Base-by-base conservation (phyloP, 495 filamentous ascomycete genomes). In the Neurospora sp. region DNA sequence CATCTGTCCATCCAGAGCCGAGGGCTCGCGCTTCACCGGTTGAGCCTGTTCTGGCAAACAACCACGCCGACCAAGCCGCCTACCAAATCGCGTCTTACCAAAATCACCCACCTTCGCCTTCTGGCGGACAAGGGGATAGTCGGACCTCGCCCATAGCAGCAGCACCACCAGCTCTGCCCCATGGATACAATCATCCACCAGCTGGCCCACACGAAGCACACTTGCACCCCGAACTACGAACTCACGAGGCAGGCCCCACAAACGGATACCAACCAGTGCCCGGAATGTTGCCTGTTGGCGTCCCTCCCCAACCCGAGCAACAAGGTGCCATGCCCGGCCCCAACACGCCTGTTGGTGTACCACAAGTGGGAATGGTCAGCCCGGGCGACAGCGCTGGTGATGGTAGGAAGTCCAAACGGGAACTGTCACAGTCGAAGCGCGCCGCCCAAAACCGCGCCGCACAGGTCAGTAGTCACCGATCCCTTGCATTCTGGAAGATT, bases 391-490 rank as follows among this genome's bases (percentile, higher is more conserved):
- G 78, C 22, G 70, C 71, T 2, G 73, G 81, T 20, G 85, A 86
- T 69, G 83, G 83, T 31, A 79, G 83, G 69, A 85, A 85, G 73
- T 80, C 81, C 12, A 97, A 97, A 83, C 87, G 96, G 59, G 96
- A 98, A 82, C 83, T 99, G 69, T 97, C 94, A 31, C 94, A 93
- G 16, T 96, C 93, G 61, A 99, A 99, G 83, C 90, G 96, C 74
- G 96, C 96, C 22, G 96, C 96, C 48, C 96, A 99, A 81, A 99
- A 99, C 78, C 87, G 96, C 77, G 96, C 96, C 76, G 96, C 96
- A 68, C 96, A 99, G 91, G 96, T 98, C 61, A 80, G 83, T 82
- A 44, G 6, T 48, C 69, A 11, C 69, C 40, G 9, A 42, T 18
- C n/a, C 38, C 22, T 38, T 71, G n/a, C 39, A 10, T 31, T 40